phyloP scores from a whole-genome alignment of 352 stramenopile genomes.

The Globisporangium ultimum region DNA sequence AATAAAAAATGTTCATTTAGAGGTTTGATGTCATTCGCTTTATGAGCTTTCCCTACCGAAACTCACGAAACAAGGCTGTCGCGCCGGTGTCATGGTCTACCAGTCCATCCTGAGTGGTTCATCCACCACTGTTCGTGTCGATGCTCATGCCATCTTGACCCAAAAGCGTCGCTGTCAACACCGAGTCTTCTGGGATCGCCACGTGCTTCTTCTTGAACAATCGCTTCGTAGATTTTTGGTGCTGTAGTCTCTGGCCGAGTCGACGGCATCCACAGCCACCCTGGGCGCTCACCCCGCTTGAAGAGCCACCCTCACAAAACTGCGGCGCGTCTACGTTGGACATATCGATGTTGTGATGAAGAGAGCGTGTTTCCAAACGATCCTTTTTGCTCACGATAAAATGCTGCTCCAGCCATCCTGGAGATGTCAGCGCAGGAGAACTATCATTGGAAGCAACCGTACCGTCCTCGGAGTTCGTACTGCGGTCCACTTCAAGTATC shows the following conservation, averaged over 20 bases:
- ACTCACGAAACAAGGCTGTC: too few relatives aligned
- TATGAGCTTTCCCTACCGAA: too few relatives aligned
- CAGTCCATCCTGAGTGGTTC: neutral
- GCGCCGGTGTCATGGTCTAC: too few relatives aligned
- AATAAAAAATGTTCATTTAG: too few relatives aligned
- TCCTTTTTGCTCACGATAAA: slow-evolving; percentile 7
- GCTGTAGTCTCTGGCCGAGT: slow-evolving; percentile 3
- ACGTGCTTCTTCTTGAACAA: slow-evolving; percentile 2
- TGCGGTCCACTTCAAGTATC: neutral
- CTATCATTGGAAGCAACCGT: neutral
- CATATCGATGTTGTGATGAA: neutral
- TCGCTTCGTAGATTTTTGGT: slow-evolving; percentile 1
- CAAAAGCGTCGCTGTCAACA: slow-evolving; percentile 7
- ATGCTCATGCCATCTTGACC: neutral
- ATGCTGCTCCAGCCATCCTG: slow-evolving; percentile 1
- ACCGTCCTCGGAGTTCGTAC: slow-evolving; percentile 2
- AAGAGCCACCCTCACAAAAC: neutral
- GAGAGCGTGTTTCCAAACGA: neutral
- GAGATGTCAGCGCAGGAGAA: neutral
- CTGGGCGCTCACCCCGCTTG: too few relatives aligned
- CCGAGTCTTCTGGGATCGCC: slow-evolving; percentile 2
- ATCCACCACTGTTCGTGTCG: neutral
- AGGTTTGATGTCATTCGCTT: too few relatives aligned
- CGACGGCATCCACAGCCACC: neutral
- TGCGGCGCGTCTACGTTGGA: neutral